Evolutionary conservation across 2,329 filamentous ascomycete genomes (phyloP), one percentile per base, ranked within the genome.

Genomic region (Sporothrix globosa): DNA sequence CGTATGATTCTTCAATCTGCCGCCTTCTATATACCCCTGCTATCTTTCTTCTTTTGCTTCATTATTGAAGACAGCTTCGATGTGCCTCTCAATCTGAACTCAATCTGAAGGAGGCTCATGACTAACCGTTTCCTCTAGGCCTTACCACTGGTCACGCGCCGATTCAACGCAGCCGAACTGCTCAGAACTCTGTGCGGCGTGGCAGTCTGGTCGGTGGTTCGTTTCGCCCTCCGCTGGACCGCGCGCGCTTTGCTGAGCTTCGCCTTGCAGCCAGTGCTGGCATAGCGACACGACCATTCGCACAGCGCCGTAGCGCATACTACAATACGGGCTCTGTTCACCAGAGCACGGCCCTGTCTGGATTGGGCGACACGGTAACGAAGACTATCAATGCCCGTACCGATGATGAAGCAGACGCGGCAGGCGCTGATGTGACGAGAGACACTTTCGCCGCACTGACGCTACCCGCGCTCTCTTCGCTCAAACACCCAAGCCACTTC

Each of bases 1-100:
- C 52, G 73, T 75, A 46, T 4, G 73, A 68, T 2, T 52, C 21
- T 24, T 19, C 27, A 4, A 24, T 53, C 60, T 30, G 24, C 27
- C 17, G 13, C 13, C 34, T 19, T 34, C 13, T 17, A 9, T 54
- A 14, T 9, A 1, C 13, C 13, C 14, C 27, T 30, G n/a, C 50
- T 53, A 21, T 53, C 7, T n/a, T 24, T 24, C 52, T 21, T 54
- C 24, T 30, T 19, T 19, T 48, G 4, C 27, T 27, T 30, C 6
- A 19, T 3, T 7, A 19, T 56, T 10, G 53, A 34, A 34, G 53
- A 17, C n/a, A 9, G 30, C 34, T 24, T 44, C n/a, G 1, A 24
- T 61, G 2, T 44, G 1, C n/a, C 34, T n/a, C 13, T 44, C n/a
- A 17, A 44, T 14, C 19, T 17, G 17, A 58, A 11, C 34, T 19